Evolutionary conservation across 495 filamentous ascomycete genomes (phyloP), one percentile per base, ranked within the genome.

Genomic region (Tuber magnatum): DNA sequence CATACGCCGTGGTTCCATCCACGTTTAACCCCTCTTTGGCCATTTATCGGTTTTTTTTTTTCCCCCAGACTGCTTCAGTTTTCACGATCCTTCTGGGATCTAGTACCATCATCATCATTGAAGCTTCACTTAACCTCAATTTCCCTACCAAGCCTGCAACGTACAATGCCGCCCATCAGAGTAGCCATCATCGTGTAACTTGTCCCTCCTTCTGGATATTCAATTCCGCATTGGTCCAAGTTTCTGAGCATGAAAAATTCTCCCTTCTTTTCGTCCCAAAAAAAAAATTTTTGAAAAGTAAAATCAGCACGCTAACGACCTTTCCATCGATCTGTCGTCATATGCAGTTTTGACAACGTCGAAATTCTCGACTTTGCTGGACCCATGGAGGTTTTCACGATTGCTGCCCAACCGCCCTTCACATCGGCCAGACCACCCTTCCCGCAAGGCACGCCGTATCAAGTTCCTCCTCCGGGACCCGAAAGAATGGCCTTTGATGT

Each of bases 171-270:
- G 32, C 75, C 75, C 46, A 73, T 77, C 39, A 77, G 68, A 73
- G 76, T 78, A 28, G 76, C 70, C n/a, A 74, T 78, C 35, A 73
- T 78, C 9, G 76, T 78, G 74, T 78, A 78, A 78, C 46, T 40
- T 18, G 56, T 65, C 35, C 44, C 76, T 68, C 18, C 35, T n/a
- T 48, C 20, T 43, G 24, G 12, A 42, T 68, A 40, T 14, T 22
- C 38, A 68, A 44, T 69, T 69, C 18, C 44, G 35, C 12, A 65
- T 35, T 18, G 56, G 56, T 35, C 56, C 28, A 3, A 65, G 28
- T 65, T 65, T 65, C 56, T 65, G 56, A 35, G 56, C 56, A 65
- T 65, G 56, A 20, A 8, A 28, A 35, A 65, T 65, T 32, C 56
- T 35, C 32, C 28, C 56, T 20, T 28, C 51, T 32, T 61, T 65